Evolutionary conservation across 1,139 yeast species (phyloP), one percentile per base, ranked within the genome.

Genomic region (Saccharomyces hybrid): DNA sequence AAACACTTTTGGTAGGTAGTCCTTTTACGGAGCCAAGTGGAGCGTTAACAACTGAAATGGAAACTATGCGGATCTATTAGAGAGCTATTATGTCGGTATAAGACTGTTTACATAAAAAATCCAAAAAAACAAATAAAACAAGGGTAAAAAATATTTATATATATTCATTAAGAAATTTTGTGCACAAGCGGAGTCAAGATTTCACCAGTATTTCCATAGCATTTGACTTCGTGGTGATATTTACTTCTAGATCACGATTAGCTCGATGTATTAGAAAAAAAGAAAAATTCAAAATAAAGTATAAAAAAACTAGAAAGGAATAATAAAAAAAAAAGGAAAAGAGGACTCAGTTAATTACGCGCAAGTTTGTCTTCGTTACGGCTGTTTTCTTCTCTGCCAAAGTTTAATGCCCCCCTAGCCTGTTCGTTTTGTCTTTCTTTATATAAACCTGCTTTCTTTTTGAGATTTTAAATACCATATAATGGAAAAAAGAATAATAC

Each of bases 1-100:
- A 69, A 86, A 86, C 71, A 86, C 95, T 1, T 86, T 86, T 74
- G 95, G 95, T 54, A 1, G 25, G 25, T 38, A 38, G 44, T 20
- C 13, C n/a, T 38, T 38, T 38, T 38, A 5, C 20, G 11, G 2
- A 34, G 13, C 9, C 6, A 38, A 16, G 13, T 16, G 44, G 13
- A 38, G 44, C 44, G n/a, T 38, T 16, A 38, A 38, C 44, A 38
- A 4, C 44, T 4, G 25, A 16, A 16, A 16, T 2, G 25, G 44
- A 38, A 20, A 16, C 44, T 38, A 8, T 16, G 11, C 44, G 26
- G 25, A 38, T 38, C 1, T 4, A 16, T n/a, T 28, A 28, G 25
- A 3, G 8, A 46, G 31, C 28, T 46, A 25, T 16, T 16, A 16
- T 38, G 4, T 5, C 44, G 13, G 44, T 38, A 38, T 20, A 38